phyloP scores from a whole-genome alignment of 2,329 filamentous ascomycete species.

The Stemphylium vesicarium region DNA sequence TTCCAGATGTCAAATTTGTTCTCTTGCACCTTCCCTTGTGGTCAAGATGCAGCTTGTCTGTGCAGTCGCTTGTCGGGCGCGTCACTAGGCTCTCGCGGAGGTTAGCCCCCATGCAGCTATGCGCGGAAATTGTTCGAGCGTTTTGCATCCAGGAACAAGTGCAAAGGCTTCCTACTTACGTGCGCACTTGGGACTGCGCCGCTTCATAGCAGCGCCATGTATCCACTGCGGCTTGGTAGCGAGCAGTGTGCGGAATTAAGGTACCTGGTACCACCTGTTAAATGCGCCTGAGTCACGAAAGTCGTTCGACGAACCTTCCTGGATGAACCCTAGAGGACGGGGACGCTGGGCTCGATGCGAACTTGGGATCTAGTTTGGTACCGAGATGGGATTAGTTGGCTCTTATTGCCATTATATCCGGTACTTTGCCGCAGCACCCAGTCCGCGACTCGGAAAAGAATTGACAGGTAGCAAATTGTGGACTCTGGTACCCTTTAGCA shows the following conservation, averaged over 20 bases:
- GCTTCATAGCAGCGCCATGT: constrained; percentile 3
- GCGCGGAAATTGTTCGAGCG: constrained; percentile 9
- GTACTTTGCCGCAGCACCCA: constrained; percentile 1
- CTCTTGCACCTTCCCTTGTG: constrained; percentile 13
- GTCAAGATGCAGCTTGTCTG: constrained; percentile 11
- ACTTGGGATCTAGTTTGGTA: not conserved
- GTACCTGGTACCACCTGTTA: not conserved
- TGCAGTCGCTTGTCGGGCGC: constrained; percentile 7
- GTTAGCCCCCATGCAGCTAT: constrained; percentile 4
- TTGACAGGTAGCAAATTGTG: constrained; percentile 15
- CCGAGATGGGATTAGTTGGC: not conserved
- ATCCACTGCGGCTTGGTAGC: constrained; percentile 3
- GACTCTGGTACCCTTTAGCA: constrained; percentile 11
- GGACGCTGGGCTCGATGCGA: not conserved
- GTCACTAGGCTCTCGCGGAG: constrained; percentile 1
- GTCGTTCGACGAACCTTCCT: constrained; percentile 6
- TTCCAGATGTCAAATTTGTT: constrained; percentile 3
- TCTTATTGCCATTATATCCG: constrained; percentile 18
- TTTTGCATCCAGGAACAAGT: constrained; percentile 16
- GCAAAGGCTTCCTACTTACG: not conserved
- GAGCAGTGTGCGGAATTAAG: constrained; percentile 5
- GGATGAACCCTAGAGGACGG: not conserved
- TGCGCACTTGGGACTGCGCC: constrained; percentile 7
- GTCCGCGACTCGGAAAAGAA: constrained; percentile 7
- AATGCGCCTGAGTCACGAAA: constrained; percentile 8